A percentile compares a stretch with the other conserved stretches of the same genome.
Evolutionary conservation across 257 asterid species (phyloP).

Genomic region (Solanum lignicaule): DNA sequence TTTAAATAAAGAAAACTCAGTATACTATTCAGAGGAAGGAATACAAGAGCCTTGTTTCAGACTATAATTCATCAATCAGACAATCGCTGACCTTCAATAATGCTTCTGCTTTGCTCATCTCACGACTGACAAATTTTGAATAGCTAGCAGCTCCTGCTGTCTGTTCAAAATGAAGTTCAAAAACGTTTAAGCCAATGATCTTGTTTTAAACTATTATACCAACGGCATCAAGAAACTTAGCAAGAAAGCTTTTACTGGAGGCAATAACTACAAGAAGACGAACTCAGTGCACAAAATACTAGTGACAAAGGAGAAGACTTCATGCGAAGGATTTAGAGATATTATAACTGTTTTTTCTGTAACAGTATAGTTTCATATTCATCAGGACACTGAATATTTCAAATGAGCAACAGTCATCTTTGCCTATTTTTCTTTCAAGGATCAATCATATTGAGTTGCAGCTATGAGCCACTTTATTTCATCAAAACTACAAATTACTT

Average conservation of each 20-base stretch:
- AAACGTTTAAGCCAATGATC: neutral
- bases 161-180: conserved; percentile 25
- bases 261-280: neutral
- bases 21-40: conserved; percentile 1
- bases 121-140: conserved; percentile 89
- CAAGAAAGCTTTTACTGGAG: neutral
- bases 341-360: neutral
- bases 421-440: neutral
- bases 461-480: neutral
- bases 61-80: neutral
- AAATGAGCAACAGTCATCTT: neutral
- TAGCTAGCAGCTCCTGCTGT: conserved; percentile 81
- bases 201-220: neutral
- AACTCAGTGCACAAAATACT: neutral
- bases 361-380: neutral
- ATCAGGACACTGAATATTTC: neutral
- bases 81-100: conserved; percentile 55
- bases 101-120: conserved; percentile 99
- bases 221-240: neutral
- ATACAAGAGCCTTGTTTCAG: neutral
- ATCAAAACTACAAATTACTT: neutral
- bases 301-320: neutral
- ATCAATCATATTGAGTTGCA: neutral
- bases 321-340: neutral
- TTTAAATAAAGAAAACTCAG: conserved; percentile 6